phyloP scores from a whole-genome alignment of 1,284 basidiomycete genomes.

The Pulveroboletus ridleyi region DNA sequence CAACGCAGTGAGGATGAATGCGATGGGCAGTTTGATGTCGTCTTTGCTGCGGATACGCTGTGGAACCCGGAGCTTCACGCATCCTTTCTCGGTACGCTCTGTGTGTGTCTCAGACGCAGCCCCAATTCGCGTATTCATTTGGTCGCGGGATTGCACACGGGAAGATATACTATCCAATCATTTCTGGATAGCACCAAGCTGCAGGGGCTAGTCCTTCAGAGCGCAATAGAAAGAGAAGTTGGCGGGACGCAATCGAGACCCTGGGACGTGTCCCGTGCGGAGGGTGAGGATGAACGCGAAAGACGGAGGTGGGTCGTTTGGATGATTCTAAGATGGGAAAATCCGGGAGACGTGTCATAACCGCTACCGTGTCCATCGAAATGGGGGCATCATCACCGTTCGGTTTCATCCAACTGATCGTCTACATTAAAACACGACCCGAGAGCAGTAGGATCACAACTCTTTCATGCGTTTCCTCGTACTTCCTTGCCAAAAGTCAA shows the following conservation, averaged over 20 bases:
- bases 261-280: conserved; percentile 59
- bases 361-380: conserved; percentile 8
- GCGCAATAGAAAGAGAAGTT: conserved; percentile 54
- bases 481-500: conserved; percentile 40
- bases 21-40: conserved; percentile 56
- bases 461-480: conserved; percentile 21
- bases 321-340: conserved; percentile 62
- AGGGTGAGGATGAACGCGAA: conserved; percentile 65
- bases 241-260: conserved; percentile 43
- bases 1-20: conserved; percentile 11
- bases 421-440: conserved; percentile 8
- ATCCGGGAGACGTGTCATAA: conserved; percentile 17
- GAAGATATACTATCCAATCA: conserved; percentile 68
- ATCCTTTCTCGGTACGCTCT: conserved; percentile 58
- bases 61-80: conserved; percentile 72
- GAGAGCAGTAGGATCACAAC: conserved; percentile 5
- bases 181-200: conserved; percentile 49
- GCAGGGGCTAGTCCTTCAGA: conserved; percentile 54
- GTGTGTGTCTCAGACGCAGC: conserved; percentile 49
- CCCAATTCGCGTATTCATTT: conserved; percentile 58
- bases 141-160: conserved; percentile 77
- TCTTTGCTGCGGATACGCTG: conserved; percentile 77
- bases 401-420: neutral
- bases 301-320: conserved; percentile 75
- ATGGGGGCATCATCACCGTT: conserved; percentile 2